Base-by-base conservation (phyloP, 179 eudicot species). In the Pouteria campechiana region DNA sequence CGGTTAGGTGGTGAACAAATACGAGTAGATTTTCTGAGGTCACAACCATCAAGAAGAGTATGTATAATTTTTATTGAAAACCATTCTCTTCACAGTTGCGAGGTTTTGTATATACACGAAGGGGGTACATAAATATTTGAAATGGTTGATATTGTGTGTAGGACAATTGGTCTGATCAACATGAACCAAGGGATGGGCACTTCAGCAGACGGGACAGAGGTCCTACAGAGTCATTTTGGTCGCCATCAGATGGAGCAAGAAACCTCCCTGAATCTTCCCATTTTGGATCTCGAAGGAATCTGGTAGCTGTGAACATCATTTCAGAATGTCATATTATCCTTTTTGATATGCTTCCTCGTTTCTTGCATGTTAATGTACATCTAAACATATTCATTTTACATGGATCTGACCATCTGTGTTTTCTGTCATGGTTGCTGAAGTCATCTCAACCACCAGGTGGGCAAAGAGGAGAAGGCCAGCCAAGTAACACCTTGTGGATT, bases 1-100 rank as follows among this genome's bases (percentile, higher is more conserved):
- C 66, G 54, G 63, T 58, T 83, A 41, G 81, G 81, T 28, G 85
- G 77, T 60, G 70, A 63, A 35, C 63, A 58, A 49, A 51, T 92
- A 55, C 88, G 94, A 50, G 99, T 92, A 47, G 96, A 92, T 68
- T 92, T 60, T 55, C 79, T 83, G 25, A 67, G 96, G 52, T 87
- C 99, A 18, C 83, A 82, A 17, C 63, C 86, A 46, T 32, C 61
- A 12, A 78, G 58, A 67, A 83, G 74, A 74, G 96, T 83, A 67
- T 69, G 92, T 71, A n/a, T n/a, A n/a, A n/a, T n/a, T n/a, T n/a
- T n/a, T n/a, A n/a, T n/a, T n/a, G n/a, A 11, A 33, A 11, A 33
- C n/a, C n/a, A n/a, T 17, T 34, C 8, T 34, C 51, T 5, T 10
- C 6, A 34, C 12, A 32, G 6, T 12, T 9, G 14, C 2, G 2